Evolutionary conservation across 257 asterid species (phyloP).

Genomic region (Cynanchum wilfordii): DNA sequence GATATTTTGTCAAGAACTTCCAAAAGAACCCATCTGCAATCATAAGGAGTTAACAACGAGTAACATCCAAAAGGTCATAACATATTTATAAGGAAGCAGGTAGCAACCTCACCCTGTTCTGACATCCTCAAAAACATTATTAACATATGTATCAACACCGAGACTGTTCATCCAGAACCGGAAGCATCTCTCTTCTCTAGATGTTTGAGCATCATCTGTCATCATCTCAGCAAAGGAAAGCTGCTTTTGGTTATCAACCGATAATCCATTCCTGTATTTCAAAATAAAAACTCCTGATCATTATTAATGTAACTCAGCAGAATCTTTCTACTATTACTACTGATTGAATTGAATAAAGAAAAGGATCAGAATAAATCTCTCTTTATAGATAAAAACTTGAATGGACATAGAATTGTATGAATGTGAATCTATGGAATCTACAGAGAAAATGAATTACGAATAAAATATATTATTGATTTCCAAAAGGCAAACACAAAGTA

Average conservation of each 20-base stretch:
- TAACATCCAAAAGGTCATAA: conserved; percentile 2
- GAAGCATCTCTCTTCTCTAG: conserved; percentile 95
- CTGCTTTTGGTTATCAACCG: conserved; percentile 52
- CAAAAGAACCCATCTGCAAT: conserved; percentile 65
- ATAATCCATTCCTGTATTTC: conserved; percentile 67
- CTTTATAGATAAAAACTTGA: background rate
- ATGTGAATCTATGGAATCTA: background rate
- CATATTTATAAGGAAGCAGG: conserved; percentile 19
- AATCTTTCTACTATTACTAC: background rate
- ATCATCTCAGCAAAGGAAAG: conserved; percentile 72
- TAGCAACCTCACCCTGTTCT: conserved; percentile 52
- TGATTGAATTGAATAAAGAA: background rate
- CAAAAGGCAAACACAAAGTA: background rate
- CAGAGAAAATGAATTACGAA: background rate
- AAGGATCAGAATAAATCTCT: background rate
- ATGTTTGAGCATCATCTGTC: conserved; percentile 88
- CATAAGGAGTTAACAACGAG: conserved; percentile 19
- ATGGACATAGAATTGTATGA: background rate
- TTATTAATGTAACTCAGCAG: background rate
- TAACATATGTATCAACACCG: conserved; percentile 68
- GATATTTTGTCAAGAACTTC: conserved; percentile 72
- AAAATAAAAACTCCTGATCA: background rate
- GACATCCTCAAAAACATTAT: conserved; percentile 81
- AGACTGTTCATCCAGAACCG: conserved; percentile 95
- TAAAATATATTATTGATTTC: background rate